Base-by-base conservation (phyloP, 371 early-diverging fungal genomes). In the Sporodiniella umbellata region DNA sequence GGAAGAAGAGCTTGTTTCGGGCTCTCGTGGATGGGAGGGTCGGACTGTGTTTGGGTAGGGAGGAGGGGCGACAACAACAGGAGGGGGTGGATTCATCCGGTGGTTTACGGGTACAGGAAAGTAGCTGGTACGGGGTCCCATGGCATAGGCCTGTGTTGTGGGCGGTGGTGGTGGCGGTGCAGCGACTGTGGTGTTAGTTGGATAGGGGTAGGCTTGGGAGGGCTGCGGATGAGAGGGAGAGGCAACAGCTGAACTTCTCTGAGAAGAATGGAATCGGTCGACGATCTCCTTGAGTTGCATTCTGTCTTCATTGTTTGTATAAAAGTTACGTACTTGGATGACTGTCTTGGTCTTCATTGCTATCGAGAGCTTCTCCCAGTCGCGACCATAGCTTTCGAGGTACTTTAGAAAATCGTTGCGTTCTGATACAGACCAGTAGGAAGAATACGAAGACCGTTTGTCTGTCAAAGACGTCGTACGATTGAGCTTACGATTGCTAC, bases 391-490 rank as follows among this genome's bases (percentile, higher is more conserved):
- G 8, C 68, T 53, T 25, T 68, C 71, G 23, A 91, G 47, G 25
- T 78, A 83, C 7, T 77, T 71, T 22, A 71, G 44, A 53, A 94
- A 95, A 38, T 86, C 87, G 12, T 72, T 68, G 23, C 84, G 81
- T 58, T 95, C 95, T 4, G 80, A 78, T 6, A 85, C 81, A 5
- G 93, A 86, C 95, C 95, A 95, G 50, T 92, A 93, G 0, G 95
- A 93, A 5, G 89, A 89, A 57, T 80, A 83, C 0, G 72, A 64
- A 17, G 81, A 66, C 0, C 70, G 71, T 38, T 70, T 79, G 8
- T 31, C 31, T 1, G 52, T 39, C 6, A 66, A 43, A 17, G 63
- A 58, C 6, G 67, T 37, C 2, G 64, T 53, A 28, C 64, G 57
- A 22, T 62, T 66, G 17, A 65, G 43, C 40, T 65, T 60, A 33